These are phyloP conservation scores for Periglandula ipomoeae DNA, from an alignment of 2,329 filamentous ascomycete species.

Conservation along the genomic window DNA sequence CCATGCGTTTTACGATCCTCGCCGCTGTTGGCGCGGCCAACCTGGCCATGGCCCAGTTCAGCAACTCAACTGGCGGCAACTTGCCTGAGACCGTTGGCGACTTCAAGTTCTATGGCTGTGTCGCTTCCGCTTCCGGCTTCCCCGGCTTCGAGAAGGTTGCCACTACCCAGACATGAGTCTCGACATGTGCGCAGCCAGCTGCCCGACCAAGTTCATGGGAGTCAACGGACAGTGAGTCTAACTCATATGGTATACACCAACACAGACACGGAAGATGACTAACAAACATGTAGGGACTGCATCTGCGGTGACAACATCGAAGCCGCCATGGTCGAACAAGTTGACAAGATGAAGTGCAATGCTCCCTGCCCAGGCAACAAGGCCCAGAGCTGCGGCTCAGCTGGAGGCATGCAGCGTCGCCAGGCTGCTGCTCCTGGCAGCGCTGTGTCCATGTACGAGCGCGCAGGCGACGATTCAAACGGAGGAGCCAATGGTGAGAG, in stretches of 20 bases:
- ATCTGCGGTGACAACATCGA: constrained; percentile 19
- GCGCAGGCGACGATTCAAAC: background rate
- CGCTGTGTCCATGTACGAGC: constrained; percentile 6
- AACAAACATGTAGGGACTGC: constrained; percentile 15
- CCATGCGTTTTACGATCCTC: constrained; percentile 23
- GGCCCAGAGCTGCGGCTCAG: constrained; percentile 16
- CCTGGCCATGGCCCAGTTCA: constrained; percentile 17
- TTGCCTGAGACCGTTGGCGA: constrained; percentile 13
- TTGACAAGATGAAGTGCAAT: constrained; percentile 15
- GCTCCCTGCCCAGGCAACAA: constrained; percentile 20
- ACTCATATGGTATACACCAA: background rate
- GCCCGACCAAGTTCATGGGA: constrained; percentile 17
- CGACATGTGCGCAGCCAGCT: constrained; percentile 18
- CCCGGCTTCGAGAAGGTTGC: constrained; percentile 15
- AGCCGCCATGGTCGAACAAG: constrained; percentile 1
- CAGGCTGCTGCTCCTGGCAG: background rate
- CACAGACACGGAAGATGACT: background rate
- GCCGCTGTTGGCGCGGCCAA: constrained; percentile 22
- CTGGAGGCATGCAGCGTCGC: constrained; percentile 1
- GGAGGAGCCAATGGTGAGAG: background rate
- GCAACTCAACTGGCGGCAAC: constrained; percentile 6
- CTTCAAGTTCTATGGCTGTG: constrained; percentile 20
- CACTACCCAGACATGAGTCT: constrained; percentile 13
- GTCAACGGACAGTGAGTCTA: constrained; percentile 15
- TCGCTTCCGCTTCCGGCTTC: constrained; percentile 13